Percentiles rank a stretch among this genome's conserved stretches.
These are phyloP conservation scores for Sparassis latifolia DNA, from an alignment of 1,284 basidiomycete genomes.

Conservation along the genomic window DNA sequence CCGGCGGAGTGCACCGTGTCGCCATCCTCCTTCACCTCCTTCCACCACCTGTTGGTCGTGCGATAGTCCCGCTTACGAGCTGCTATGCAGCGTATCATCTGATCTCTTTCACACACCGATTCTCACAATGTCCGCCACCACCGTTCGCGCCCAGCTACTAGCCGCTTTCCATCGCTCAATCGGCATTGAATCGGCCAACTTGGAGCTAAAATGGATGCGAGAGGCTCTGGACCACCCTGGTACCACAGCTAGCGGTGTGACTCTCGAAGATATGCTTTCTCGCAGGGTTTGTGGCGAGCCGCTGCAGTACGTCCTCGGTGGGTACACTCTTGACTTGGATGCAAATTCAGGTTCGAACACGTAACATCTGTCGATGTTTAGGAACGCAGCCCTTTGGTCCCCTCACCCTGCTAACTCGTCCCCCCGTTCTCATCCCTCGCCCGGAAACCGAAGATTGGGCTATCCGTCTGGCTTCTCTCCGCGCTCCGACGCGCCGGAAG, in stretches of 20 bases:
- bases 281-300: conserved; percentile 68
- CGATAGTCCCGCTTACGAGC: background rate
- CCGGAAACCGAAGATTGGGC: conserved; percentile 89
- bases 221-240: conserved; percentile 24
- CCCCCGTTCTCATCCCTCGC: conserved; percentile 85
- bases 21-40: too few relatives aligned
- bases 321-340: conserved; percentile 12
- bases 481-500: conserved; percentile 31
- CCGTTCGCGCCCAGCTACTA: conserved; percentile 21
- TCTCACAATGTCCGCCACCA: conserved; percentile 5
- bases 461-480: conserved; percentile 43
- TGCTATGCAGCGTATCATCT: background rate
- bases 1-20: too few relatives aligned
- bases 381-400: conserved; percentile 87
- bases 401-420: conserved; percentile 60
- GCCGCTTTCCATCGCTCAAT: conserved; percentile 29
- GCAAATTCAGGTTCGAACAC: background rate
- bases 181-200: conserved; percentile 39
- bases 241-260: conserved; percentile 7
- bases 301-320: conserved; percentile 88
- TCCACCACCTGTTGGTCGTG: too few relatives aligned
- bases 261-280: conserved; percentile 42
- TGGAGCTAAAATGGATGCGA: conserved; percentile 61
- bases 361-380: conserved; percentile 24
- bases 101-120: background rate